These are phyloP conservation scores for Amphibolis antarctica DNA, from an alignment of 106 monocot species.

Conservation along the genomic window DNA sequence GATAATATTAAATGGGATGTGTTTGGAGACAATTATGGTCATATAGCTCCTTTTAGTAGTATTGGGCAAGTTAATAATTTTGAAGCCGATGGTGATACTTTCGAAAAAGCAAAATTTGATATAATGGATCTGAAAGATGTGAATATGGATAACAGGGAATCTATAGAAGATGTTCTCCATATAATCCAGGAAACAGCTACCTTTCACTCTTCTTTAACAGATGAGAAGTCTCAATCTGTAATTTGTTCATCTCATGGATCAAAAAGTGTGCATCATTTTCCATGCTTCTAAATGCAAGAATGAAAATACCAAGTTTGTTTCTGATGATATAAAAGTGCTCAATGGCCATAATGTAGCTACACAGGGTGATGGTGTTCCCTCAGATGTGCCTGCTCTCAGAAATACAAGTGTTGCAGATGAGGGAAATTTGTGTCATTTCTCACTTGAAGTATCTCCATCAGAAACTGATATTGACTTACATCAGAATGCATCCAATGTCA, in stretches of 20 bases:
- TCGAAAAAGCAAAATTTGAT: slow-evolving; percentile 5
- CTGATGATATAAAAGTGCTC: not conserved
- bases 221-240: not conserved
- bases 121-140: not conserved
- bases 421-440: not conserved
- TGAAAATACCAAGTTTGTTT: not conserved
- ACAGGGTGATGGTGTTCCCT: not conserved
- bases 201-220: not conserved
- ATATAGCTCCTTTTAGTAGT: not conserved
- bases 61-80: not conserved
- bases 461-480: not conserved
- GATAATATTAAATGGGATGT: slow-evolving; percentile 3
- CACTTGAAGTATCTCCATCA: not conserved
- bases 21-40: not conserved
- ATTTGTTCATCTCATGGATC: not conserved
- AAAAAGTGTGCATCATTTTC: not conserved
- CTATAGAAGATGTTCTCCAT: not conserved
- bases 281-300: not conserved
- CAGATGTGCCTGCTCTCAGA: too few relatives aligned
- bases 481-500: not conserved
- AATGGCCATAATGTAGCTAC: slow-evolving; percentile 1
- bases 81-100: not conserved
- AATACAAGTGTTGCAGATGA: slow-evolving; percentile 10
- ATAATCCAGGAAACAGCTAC: not conserved
- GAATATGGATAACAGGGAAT: not conserved